phyloP scores from a whole-genome alignment of 2,329 filamentous ascomycete species.

The Fusarium sp. region DNA sequence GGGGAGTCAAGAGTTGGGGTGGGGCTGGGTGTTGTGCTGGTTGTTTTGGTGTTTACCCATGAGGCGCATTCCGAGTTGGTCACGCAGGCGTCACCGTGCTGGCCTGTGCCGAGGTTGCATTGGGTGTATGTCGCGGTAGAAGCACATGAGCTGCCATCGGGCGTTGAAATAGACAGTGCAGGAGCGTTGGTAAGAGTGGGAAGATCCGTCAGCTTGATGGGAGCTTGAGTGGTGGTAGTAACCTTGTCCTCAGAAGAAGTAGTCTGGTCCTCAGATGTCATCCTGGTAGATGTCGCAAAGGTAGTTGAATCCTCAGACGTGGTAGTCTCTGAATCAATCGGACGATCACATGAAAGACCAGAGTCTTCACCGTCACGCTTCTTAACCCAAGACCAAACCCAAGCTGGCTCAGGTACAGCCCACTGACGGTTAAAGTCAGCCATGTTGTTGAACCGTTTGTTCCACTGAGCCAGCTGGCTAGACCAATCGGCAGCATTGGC shows the following conservation, averaged over 20 bases:
- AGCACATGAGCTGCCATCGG: slow-evolving; percentile 11
- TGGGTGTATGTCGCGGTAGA: not conserved
- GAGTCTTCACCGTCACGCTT: slow-evolving; percentile 1
- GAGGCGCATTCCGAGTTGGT: not conserved
- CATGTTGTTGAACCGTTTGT: not conserved
- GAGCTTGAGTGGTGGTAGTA: not conserved
- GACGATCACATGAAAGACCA: not conserved
- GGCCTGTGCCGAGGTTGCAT: not conserved
- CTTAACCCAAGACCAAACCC: not conserved
- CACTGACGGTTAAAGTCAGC: not conserved
- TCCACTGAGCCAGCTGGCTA: not conserved
- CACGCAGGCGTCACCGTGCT: not conserved
- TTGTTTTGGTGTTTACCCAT: slow-evolving; percentile 13
- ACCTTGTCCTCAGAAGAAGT: not conserved
- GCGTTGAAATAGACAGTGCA: not conserved
- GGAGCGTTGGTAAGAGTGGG: slow-evolving; percentile 6
- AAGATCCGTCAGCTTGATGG: not conserved
- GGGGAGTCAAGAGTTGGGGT: not conserved
- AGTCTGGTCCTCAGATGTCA: not conserved
- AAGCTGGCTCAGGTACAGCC: not conserved
- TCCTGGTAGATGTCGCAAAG: not conserved
- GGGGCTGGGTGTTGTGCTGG: not conserved
- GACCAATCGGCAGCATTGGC: not conserved
- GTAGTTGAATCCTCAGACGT: not conserved
- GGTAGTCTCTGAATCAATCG: not conserved